Percentiles rank a stretch among this genome's conserved stretches.
These are phyloP conservation scores for Phytophthora sp. DNA, from an alignment of 352 stramenopile species.

Conservation along the genomic window DNA sequence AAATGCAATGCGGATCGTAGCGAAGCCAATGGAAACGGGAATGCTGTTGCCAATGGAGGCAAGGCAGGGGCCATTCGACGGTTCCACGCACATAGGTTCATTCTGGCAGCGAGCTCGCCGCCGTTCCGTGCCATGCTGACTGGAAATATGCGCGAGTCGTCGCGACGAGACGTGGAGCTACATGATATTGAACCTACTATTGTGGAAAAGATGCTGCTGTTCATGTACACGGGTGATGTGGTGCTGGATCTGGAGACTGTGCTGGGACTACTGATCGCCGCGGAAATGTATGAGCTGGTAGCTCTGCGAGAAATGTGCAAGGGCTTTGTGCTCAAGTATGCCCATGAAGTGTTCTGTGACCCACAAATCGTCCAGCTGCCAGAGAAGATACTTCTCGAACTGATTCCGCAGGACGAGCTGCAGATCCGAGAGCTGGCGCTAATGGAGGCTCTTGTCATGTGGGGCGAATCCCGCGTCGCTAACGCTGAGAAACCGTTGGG, in stretches of 20 bases:
- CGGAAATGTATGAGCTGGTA: slow-evolving; percentile 86
- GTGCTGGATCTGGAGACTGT: slow-evolving; percentile 76
- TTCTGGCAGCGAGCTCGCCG: slow-evolving; percentile 83
- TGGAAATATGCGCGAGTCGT: slow-evolving; percentile 78
- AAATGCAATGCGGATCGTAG: slow-evolving; percentile 15
- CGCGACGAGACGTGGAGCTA: slow-evolving; percentile 73
- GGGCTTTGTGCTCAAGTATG: slow-evolving; percentile 80
- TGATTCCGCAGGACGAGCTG: slow-evolving; percentile 82
- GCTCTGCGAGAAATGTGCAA: slow-evolving; percentile 86
- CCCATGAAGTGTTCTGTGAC: slow-evolving; percentile 82
- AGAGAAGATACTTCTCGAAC: slow-evolving; percentile 84
- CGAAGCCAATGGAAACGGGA: slow-evolving; percentile 7
- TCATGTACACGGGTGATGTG: slow-evolving; percentile 88
- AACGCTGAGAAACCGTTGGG: slow-evolving; percentile 53
- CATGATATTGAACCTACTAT: slow-evolving; percentile 63
- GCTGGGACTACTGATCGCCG: slow-evolving; percentile 71
- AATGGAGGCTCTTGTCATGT: slow-evolving; percentile 82
- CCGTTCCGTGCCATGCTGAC: slow-evolving; percentile 87
- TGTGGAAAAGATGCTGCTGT: slow-evolving; percentile 85
- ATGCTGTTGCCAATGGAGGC: slow-evolving; percentile 6
- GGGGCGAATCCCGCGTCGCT: slow-evolving; percentile 72
- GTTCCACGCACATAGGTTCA: slow-evolving; percentile 84
- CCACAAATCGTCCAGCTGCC: slow-evolving; percentile 77
- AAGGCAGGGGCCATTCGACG: slow-evolving; percentile 8
- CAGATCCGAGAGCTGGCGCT: slow-evolving; percentile 84